Conservation (phyloP, 371 early-diverging fungal genomes). For the Rhizopus arrhizus region DNA sequence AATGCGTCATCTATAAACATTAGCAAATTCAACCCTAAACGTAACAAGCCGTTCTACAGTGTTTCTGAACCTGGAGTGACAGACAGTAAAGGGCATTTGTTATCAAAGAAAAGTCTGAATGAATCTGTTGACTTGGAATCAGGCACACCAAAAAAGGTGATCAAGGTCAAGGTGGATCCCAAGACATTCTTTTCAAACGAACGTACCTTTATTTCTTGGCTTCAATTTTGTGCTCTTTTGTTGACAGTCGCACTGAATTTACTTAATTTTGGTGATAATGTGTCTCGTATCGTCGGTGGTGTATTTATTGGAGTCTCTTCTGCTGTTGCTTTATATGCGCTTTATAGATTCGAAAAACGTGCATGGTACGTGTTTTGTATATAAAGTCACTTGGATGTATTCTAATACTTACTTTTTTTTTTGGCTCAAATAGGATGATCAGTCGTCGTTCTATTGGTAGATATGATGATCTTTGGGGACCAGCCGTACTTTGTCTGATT, state of each 20-base stretch:
- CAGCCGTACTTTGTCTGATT: constrained; percentile 85
- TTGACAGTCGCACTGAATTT: constrained; percentile 79
- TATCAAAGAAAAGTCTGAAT: constrained; percentile 8
- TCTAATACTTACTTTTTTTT: constrained; percentile 12
- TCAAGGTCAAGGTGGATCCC: constrained; percentile 90
- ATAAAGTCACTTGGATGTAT: constrained; percentile 25
- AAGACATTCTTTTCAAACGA: constrained; percentile 99
- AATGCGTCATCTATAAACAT: neutral
- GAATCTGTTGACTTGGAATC: constrained; percentile 20
- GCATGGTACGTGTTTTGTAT: constrained; percentile 47
- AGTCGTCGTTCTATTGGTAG: constrained; percentile 58
- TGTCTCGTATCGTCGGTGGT: constrained; percentile 71
- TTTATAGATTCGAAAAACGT: constrained; percentile 91
- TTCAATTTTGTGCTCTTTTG: constrained; percentile 80
- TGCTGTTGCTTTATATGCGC: constrained; percentile 82
- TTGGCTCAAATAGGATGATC: constrained; percentile 49
- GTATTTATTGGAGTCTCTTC: constrained; percentile 81
- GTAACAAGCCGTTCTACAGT: neutral
- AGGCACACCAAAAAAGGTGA: constrained; percentile 8
- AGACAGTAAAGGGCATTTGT: constrained; percentile 2
- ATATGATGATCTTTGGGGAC: constrained; percentile 70
- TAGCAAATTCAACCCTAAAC: neutral
- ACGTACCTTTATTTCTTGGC: constrained; percentile 96
- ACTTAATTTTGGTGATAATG: constrained; percentile 85
- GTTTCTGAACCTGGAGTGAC: neutral